Evolutionary conservation across 208 protist genomes (phyloP).

Genomic region (Naegleria gruberi): DNA sequence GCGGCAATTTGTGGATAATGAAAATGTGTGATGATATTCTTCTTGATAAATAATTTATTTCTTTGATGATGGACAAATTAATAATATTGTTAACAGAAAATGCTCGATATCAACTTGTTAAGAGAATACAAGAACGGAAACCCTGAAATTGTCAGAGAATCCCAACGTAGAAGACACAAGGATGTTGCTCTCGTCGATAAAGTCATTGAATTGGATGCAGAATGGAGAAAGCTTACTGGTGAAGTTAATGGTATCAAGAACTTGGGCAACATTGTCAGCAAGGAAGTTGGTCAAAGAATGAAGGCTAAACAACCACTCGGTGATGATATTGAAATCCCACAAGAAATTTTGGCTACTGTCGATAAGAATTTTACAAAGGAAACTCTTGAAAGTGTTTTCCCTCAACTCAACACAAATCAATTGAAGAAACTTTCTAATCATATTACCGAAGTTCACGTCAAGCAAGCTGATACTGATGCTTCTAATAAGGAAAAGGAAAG

Average conservation of each 20-base stretch:
- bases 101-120: conserved; percentile 92
- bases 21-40: too few relatives aligned
- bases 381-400: conserved; percentile 54
- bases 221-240: conserved; percentile 62
- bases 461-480: conserved; percentile 51
- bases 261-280: conserved; percentile 72
- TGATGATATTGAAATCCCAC: conserved; percentile 38
- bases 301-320: conserved; percentile 79
- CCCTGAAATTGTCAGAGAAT: conserved; percentile 84
- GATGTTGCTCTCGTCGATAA: conserved; percentile 75
- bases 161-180: conserved; percentile 79
- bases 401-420: conserved; percentile 64
- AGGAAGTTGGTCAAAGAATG: conserved; percentile 73
- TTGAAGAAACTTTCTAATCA: conserved; percentile 74
- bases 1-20: too few relatives aligned
- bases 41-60: too few relatives aligned
- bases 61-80: too few relatives aligned
- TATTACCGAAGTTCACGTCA: conserved; percentile 50
- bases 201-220: conserved; percentile 75
- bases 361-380: conserved; percentile 48
- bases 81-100: conserved; percentile 26
- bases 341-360: conserved; percentile 49
- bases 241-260: conserved; percentile 67
- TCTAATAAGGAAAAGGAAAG: conserved; percentile 47
- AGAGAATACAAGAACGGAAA: conserved; percentile 77